Base-by-base conservation (phyloP, 805 yeast genomes). In the Metschnikowia cubensis region DNA sequence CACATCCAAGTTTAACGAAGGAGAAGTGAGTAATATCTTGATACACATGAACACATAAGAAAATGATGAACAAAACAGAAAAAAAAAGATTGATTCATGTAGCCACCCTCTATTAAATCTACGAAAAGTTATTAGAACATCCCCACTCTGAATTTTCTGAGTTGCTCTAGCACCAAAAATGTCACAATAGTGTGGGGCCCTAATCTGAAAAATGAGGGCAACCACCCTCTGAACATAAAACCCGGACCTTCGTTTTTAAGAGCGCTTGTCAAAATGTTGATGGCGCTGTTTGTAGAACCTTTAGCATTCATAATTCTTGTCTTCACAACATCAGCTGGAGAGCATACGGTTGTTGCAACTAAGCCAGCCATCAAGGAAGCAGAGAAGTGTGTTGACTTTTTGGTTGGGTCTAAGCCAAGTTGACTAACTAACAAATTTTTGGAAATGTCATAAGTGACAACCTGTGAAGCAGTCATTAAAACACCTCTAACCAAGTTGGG, bases 241-340 rank as follows among this genome's bases (percentile, higher is more conserved):
- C 83, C 77, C 13, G 81, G 74, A 20, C 96, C 96, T 67, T 89
- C 96, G 11, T 60, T 69, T 54, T 75, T 76, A 17, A 89, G 75
- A 0, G 92, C 87, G 6, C 66, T 64, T 1, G 57, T 56, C 52
- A 88, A 65, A 40, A 86, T 81, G 2, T 64, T 52, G 2, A 79
- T 42, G 2, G 89, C 84, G 53, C 79, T 69, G 47, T 72, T 72
- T 47, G 62, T 58, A 0, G 70, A 42, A 1, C 72, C 74, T 49
- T 77, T 73, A 36, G 78, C 79, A 67, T 87, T 85, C 96, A 89
- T 89, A 51, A 89, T 86, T 61, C 95, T 75, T 2, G 96, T 89
- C 67, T 89, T 89, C 44, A 89, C 83, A 3, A 89, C 96, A 67
- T 89, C 96, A 8, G 91, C 96, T 1, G 96, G 96, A 1, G 96